Conservation (phyloP, 345 rosid species). For the Crucihimalaya himalaica region DNA sequence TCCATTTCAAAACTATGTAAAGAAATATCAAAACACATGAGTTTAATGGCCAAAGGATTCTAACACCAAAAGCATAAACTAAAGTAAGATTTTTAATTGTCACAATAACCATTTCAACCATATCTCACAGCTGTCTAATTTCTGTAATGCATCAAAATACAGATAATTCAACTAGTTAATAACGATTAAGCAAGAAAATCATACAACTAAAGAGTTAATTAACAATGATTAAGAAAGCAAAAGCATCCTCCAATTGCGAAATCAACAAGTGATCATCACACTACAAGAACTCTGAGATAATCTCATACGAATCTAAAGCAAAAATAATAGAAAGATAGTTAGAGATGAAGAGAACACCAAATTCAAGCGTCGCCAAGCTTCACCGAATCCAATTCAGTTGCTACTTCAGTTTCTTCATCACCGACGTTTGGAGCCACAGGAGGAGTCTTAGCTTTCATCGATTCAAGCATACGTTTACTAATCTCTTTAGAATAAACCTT, state of each 20-base stretch:
- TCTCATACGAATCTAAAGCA: not conserved
- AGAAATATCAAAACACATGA: not conserved
- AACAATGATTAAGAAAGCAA: not conserved
- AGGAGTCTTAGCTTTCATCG: slow-evolving; percentile 45
- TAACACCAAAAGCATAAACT: not conserved
- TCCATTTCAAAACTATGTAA: not conserved
- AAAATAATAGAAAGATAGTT: not conserved
- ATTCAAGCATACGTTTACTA: slow-evolving; percentile 74
- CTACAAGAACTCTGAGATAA: not conserved
- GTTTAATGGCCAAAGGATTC: not conserved
- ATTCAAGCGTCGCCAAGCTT: not conserved
- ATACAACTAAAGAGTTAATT: not conserved
- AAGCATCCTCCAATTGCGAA: not conserved
- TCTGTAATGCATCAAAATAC: too few species aligned
- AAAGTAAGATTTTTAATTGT: too few species aligned
- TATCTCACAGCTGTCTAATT: too few species aligned
- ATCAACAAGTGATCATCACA: not conserved
- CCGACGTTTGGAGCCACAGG: not conserved
- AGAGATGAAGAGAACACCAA: not conserved
- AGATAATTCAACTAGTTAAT: too few species aligned
- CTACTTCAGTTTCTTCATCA: not conserved
- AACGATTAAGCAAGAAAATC: not conserved
- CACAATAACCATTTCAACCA: too few species aligned
- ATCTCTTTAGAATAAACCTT: slow-evolving; percentile 78
- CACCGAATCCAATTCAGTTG: not conserved